Percentiles rank a stretch among this genome's conserved stretches.
These are phyloP conservation scores for Phytophthora boehmeriae DNA, from an alignment of 352 stramenopile genomes.

Conservation along the genomic window DNA sequence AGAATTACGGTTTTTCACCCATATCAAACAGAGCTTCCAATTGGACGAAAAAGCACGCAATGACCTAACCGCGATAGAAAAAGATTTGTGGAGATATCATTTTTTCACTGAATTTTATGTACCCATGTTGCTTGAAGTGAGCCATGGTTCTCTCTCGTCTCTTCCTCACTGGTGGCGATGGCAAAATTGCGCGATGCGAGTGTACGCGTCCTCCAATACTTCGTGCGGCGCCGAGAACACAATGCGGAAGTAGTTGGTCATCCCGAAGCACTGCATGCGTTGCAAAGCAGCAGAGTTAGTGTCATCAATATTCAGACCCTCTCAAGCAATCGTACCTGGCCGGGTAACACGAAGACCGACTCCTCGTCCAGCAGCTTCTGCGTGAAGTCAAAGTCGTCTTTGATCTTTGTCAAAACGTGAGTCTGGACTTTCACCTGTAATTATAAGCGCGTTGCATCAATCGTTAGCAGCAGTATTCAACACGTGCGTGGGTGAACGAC, in stretches of 20 bases:
- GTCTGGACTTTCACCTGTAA: slow-evolving; percentile 67
- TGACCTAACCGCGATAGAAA: neutral
- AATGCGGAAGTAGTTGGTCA: slow-evolving; percentile 79
- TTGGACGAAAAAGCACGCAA: slow-evolving; percentile 20
- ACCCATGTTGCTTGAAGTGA: neutral
- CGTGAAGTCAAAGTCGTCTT: slow-evolving; percentile 94
- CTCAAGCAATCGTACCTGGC: slow-evolving; percentile 46
- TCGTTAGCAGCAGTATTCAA: neutral
- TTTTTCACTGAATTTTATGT: neutral
- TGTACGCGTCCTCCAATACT: slow-evolving; percentile 68
- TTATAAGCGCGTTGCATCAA: neutral
- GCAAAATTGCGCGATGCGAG: slow-evolving; percentile 64
- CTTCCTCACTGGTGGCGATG: slow-evolving; percentile 42
- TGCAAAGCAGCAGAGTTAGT: neutral
- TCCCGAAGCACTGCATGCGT: slow-evolving; percentile 49
- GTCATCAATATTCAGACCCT: neutral
- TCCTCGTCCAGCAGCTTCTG: slow-evolving; percentile 95
- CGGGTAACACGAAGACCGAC: slow-evolving; percentile 95
- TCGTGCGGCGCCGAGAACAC: slow-evolving; percentile 74
- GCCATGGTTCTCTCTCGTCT: neutral
- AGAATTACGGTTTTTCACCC: slow-evolving; percentile 8
- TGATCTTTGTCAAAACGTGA: slow-evolving; percentile 74
- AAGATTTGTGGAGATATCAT: slow-evolving; percentile 6
- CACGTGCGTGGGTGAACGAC: neutral
- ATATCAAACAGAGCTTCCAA: slow-evolving; percentile 21